Base-by-base conservation (phyloP, 228 moss, liverwort and hornwort genomes). In the Sphagnum magellanicum region DNA sequence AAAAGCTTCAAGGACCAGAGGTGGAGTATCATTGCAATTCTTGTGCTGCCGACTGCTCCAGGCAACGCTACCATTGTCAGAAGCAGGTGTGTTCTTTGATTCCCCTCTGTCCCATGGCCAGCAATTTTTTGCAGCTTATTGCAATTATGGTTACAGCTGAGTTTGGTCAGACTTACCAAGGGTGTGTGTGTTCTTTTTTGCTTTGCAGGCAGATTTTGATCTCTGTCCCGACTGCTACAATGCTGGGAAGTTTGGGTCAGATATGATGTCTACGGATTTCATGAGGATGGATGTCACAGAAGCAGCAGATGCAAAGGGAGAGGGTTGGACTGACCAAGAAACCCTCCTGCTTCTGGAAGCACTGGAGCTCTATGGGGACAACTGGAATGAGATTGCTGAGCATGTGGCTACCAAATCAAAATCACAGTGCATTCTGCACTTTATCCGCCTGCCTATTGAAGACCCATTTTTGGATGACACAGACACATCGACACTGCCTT, bases 311-410 rank as follows among this genome's bases (percentile, higher is more conserved):
- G 90, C 83, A 46, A 92, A 92, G 70, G 93, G 98, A 73, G 92
- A 92, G 72, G 98, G 98, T 49, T 98, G 98, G 98, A 90, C 98
- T 69, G 98, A 98, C 75, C 98, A 98, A 79, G 98, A 98, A 80
- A 98, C 98, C 50, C 89, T 94, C 6, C 76, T 98, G 67, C 78
- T 98, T 60, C 85, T 98, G 15, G 98, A 98, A 85, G 98, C 98
- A 50, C 78, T 94, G 85, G 98, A 98, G 79, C 79, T 98, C 8
- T 98, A 93, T 73, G 92, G 89, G 50, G 92, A 94, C 68, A 98
- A 98, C 70, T 98, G 98, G 98, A 94, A 85, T 63, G 98, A 98
- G 77, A 98, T 98, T 73, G 98, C 98, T 50, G 98, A 98, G 84
- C 98, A 98, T 68, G 98, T 98, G 55, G 98, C 98, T 8, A 98